Evolutionary conservation across 345 rosid species (phyloP), one percentile per base, ranked within the genome.

Genomic region (Corchorus capsularis): DNA sequence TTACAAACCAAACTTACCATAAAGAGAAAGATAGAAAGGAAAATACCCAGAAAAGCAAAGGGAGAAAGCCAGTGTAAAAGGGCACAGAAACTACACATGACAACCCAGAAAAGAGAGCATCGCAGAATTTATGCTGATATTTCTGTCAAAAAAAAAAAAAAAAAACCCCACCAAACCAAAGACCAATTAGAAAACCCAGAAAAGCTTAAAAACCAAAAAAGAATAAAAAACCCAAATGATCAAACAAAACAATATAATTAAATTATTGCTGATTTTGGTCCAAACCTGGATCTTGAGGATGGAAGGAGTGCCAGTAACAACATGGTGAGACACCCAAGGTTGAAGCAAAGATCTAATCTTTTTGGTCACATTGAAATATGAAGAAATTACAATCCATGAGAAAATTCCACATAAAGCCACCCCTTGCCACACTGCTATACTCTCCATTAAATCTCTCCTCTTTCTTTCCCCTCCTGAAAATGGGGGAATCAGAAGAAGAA

Each of bases 21-120:
- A 75, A 41, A 72, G 17, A 54, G 13, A 64, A 9, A 46, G 12
- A 54, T 52, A 76, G 47, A 63, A 1, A 56, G 78, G 53, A 75
- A 27, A 67, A 63, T 87, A 96, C 99, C 99, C 99, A 96, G 83
- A 96, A 96, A 62, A 96, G 95, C 82, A 96, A 76, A 81, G 99
- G 99, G 77, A 96, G 92, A 78, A 96, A 96, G 57, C 90, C 97
- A 59, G 99, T 96, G 82, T 96, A 96, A 74, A 96, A 96, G 13
- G 99, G 97, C 27, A 96, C 99, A 35, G 99, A 96, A 78, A 96
- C 99, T 75, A 94, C 91, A 81, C 97, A 94, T 0, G 99, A 96
- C 76, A 92, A 78, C 69, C 73, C 92, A 77, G 94, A 92, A 86
- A 96, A 96, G 59, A 96, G 37, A 79, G 84, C 95, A 87, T 96